Evolutionary conservation across 2,329 filamentous ascomycete genomes (phyloP).

Genomic region (Fusarium continuum): DNA sequence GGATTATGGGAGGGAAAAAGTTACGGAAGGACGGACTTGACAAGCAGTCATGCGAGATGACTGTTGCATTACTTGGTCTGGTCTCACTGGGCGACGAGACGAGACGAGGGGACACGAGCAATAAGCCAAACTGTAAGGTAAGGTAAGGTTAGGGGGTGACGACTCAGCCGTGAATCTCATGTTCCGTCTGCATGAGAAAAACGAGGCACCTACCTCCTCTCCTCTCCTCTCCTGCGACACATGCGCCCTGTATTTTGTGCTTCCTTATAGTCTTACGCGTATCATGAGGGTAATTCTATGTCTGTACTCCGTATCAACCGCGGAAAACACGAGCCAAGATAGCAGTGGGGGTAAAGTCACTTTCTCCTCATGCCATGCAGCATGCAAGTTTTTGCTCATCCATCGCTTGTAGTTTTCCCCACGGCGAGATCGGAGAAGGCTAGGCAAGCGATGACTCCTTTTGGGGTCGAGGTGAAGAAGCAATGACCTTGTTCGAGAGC

Average conservation of each 20-base stretch:
- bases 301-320: slow-evolving; percentile 32
- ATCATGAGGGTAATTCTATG: slow-evolving; percentile 37
- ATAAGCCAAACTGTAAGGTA: slow-evolving; percentile 1
- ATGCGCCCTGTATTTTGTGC: too few species aligned
- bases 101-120: slow-evolving; percentile 25
- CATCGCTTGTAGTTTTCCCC: slow-evolving; percentile 27
- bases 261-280: slow-evolving; percentile 43
- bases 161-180: slow-evolving; percentile 24
- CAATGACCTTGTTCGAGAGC: slow-evolving; percentile 26
- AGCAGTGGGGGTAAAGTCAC: slow-evolving; percentile 27
- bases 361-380: slow-evolving; percentile 22
- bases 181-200: slow-evolving; percentile 15
- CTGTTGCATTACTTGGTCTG: slow-evolving; percentile 22
- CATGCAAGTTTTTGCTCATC: slow-evolving; percentile 25
- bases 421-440: slow-evolving; percentile 43
- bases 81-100: slow-evolving; percentile 1
- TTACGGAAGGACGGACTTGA: slow-evolving; percentile 13
- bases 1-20: slow-evolving; percentile 16
- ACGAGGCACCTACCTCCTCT: slow-evolving; percentile 17
- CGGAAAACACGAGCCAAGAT: slow-evolving; percentile 24
- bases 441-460: slow-evolving; percentile 39
- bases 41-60: slow-evolving; percentile 29
- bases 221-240: neutral
- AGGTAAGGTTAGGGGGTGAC: slow-evolving; percentile 18
- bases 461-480: slow-evolving; percentile 20